Base-by-base conservation (phyloP, 768 basidiomycete species). In the Phanerochaete carnosa region DNA sequence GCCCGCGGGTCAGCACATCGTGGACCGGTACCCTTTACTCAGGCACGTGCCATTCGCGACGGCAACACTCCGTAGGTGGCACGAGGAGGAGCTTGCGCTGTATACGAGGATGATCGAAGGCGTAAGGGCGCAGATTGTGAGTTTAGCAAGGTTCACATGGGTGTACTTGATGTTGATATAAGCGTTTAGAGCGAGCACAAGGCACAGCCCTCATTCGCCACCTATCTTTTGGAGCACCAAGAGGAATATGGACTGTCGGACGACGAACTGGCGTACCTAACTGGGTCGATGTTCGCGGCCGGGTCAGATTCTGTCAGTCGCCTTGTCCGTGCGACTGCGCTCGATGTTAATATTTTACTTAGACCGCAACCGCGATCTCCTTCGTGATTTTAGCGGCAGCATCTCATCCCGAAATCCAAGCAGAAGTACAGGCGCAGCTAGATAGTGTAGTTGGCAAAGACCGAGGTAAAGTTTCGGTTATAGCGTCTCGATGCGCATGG, bases 1-100 rank as follows among this genome's bases (percentile, higher is more conserved):
- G n/a, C n/a, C n/a, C n/a, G n/a, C n/a, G n/a, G n/a, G 78, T 15
- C 69, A 70, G 15, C 59, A 73, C 45, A 52, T 73, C 16, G 68
- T 79, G 22, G 78, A 80, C 45, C 67, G 47, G 23, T 74, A 69
- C 56, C 77, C 79, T 0, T 62, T 75, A 58, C 62, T 79, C 22
- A 71, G 69, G 37, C 57, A 68, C 66, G 68, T 90, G 23, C 88
- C 89, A 1, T 84, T 84, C 23, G 88, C 87, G 63, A 71, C 84
- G 4, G 77, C 79, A 19, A 79, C 85, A 59, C 73, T 90, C 7
- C 75, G 80, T 57, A 71, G 75, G 2, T 86, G 84, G 52, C 86
- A 88, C 62, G n/a, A 63, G 32, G 74, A 78, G 52, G 78, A 79
- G 62, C 66, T 75, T 9, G 63, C 49, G 1, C 62, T 78, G 43